Evolutionary conservation across 148 eudicot genomes (phyloP).

Genomic region (Bassia scoparia): DNA sequence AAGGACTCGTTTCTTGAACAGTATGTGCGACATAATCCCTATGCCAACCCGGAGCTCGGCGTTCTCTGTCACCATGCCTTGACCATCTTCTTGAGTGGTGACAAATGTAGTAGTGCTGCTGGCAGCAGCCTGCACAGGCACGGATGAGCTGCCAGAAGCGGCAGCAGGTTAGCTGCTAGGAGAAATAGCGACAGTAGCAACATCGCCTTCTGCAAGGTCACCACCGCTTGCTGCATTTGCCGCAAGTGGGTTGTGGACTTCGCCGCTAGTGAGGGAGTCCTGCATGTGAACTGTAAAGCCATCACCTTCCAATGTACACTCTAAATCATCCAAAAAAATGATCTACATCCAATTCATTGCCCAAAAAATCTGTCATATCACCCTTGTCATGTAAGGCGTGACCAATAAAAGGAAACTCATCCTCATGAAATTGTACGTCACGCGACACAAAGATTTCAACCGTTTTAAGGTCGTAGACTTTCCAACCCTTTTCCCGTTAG

Average conservation of each 20-base stretch:
- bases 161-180: too few relatives aligned
- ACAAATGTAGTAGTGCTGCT: too few relatives aligned
- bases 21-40: background rate
- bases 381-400: background rate
- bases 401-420: too few relatives aligned
- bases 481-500: background rate
- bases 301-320: background rate
- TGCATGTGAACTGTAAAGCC: too few relatives aligned
- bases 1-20: background rate
- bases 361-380: background rate
- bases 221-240: background rate
- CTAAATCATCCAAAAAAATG: too few relatives aligned
- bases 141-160: too few relatives aligned
- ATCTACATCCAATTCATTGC: background rate
- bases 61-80: background rate
- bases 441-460: too few relatives aligned
- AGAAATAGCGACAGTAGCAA: too few relatives aligned
- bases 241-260: background rate
- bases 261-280: too few relatives aligned
- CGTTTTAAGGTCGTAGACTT: background rate
- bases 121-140: too few relatives aligned
- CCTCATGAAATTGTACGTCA: too few relatives aligned
- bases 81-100: background rate
- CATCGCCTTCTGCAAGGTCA: too few relatives aligned
- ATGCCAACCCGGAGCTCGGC: background rate